These are phyloP conservation scores for Buxus sempervirens DNA, from an alignment of 164 flowering plant genomes.

Conservation along the genomic window DNA sequence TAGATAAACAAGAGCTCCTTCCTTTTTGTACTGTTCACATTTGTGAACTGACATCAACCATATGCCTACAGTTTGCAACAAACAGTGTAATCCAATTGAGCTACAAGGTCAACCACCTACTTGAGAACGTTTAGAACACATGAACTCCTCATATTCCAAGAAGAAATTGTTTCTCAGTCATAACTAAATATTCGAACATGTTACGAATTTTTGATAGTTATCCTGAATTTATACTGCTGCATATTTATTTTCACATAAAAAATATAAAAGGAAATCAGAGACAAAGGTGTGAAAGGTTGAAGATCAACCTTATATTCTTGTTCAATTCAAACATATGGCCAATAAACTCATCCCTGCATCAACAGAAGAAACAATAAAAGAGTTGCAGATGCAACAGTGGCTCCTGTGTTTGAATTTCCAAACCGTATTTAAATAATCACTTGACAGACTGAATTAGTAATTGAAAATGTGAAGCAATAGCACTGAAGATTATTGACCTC, in stretches of 20 bases:
- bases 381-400: background rate
- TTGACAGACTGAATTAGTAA: background rate
- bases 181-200: background rate
- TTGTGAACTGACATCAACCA: too few relatives aligned
- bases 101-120: background rate
- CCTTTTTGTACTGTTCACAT: too few relatives aligned
- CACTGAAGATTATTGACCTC: slow-evolving; percentile 31
- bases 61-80: background rate
- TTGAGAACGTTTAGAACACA: background rate
- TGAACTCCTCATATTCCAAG: background rate
- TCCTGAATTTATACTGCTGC: too few relatives aligned
- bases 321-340: slow-evolving; percentile 53
- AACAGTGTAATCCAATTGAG: background rate
- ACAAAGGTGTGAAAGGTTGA: background rate
- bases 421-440: background rate
- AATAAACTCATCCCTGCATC: slow-evolving; percentile 64
- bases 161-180: background rate
- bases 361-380: background rate
- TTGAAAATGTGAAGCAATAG: background rate
- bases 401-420: background rate
- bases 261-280: background rate
- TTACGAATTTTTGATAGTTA: too few relatives aligned
- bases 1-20: too few relatives aligned
- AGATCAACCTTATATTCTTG: slow-evolving; percentile 52
- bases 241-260: background rate